Evolutionary conservation across 805 yeast species (phyloP).

Genomic region (Blastobotrys parvus): DNA sequence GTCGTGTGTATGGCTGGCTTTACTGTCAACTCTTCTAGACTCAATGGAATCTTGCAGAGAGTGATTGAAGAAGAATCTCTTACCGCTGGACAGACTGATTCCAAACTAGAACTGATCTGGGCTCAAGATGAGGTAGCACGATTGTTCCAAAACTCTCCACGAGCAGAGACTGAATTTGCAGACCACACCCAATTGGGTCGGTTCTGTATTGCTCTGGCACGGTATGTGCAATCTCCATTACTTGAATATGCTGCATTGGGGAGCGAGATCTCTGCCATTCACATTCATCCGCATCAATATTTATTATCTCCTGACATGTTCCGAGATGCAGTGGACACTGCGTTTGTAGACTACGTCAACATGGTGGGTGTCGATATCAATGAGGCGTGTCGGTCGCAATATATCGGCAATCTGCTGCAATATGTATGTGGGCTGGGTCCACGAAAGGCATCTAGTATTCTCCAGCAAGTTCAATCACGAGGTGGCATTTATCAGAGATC

Average conservation of each 20-base stretch:
- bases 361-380: slow-evolving; percentile 91
- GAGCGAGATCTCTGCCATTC: slow-evolving; percentile 61
- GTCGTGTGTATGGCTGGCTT: slow-evolving; percentile 87
- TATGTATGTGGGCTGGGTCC: slow-evolving; percentile 92
- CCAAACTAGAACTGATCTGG: slow-evolving; percentile 56
- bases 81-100: slow-evolving; percentile 27
- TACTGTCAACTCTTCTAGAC: slow-evolving; percentile 59
- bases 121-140: slow-evolving; percentile 92
- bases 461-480: slow-evolving; percentile 66
- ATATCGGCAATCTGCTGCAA: slow-evolving; percentile 61
- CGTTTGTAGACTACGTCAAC: slow-evolving; percentile 83
- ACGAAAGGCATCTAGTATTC: slow-evolving; percentile 80
- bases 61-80: slow-evolving; percentile 51
- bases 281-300: slow-evolving; percentile 59
- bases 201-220: slow-evolving; percentile 82
- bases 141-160: slow-evolving; percentile 68
- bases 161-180: slow-evolving; percentile 71
- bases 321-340: slow-evolving; percentile 60
- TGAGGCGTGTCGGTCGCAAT: slow-evolving; percentile 71
- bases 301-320: slow-evolving; percentile 58
- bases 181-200: slow-evolving; percentile 73
- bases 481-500: slow-evolving; percentile 65
- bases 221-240: slow-evolving; percentile 89
- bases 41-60: slow-evolving; percentile 45
- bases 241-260: slow-evolving; percentile 78